Evolutionary conservation across 1,284 basidiomycete genomes (phyloP), one percentile per base, ranked within the genome.

Genomic region (Baeospora myosura): DNA sequence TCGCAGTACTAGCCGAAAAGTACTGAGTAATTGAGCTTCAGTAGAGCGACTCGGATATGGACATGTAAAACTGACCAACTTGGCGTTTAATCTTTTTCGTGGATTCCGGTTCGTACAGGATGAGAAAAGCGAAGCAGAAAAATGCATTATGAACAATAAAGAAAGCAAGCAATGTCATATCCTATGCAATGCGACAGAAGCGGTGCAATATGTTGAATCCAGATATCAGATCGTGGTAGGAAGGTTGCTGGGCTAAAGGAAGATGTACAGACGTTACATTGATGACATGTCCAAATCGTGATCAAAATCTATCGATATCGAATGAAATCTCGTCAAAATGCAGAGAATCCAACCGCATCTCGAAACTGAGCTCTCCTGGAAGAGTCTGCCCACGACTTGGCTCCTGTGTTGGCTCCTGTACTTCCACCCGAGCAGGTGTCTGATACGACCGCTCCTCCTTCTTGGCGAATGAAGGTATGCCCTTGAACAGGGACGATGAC

Each of bases 1-100:
- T 45, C n/a, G 3, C 44, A 78, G 76, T 78, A 47, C 62, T 78
- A 29, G 64, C 76, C 39, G 76, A 78, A 61, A 77, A 73, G 51
- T 78, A 79, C 48, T 78, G n/a, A n/a, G n/a, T n/a, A n/a, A n/a
- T n/a, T n/a, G n/a, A n/a, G n/a, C n/a, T n/a, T n/a, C n/a, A n/a
- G n/a, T n/a, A n/a, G n/a, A n/a, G n/a, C n/a, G n/a, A n/a, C n/a
- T n/a, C n/a, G n/a, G n/a, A n/a, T n/a, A n/a, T n/a, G n/a, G n/a
- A n/a, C n/a, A n/a, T n/a, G n/a, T n/a, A n/a, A n/a, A n/a, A n/a
- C n/a, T n/a, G n/a, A n/a, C n/a, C n/a, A n/a, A n/a, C n/a, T n/a
- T n/a, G n/a, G n/a, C n/a, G n/a, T n/a, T n/a, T n/a, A n/a, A n/a
- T n/a, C n/a, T n/a, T n/a, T n/a, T n/a, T n/a, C n/a, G n/a, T n/a